Conservation (phyloP, 345 rosid genomes). For the Murraya koenigii region DNA sequence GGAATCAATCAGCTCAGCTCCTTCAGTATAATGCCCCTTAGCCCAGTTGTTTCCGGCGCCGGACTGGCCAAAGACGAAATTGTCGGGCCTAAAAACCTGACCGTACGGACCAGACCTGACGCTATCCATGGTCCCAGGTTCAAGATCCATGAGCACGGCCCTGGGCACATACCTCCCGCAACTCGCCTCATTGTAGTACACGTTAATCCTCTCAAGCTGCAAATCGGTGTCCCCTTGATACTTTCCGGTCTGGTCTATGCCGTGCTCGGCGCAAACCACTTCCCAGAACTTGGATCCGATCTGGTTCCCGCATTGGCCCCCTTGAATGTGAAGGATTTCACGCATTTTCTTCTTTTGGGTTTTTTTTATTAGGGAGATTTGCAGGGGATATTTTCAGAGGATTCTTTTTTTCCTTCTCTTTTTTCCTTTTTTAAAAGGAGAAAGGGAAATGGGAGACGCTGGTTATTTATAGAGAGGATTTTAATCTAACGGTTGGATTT, state of each 20-base stretch:
- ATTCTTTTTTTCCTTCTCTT: neutral
- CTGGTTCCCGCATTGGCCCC: constrained; percentile 23
- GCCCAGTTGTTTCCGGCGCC: constrained; percentile 56
- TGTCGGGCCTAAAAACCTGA: constrained; percentile 43
- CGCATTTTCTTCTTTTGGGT: constrained; percentile 15
- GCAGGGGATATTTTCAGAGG: neutral
- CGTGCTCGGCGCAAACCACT: constrained; percentile 21
- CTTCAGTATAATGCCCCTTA: constrained; percentile 43
- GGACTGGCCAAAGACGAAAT: constrained; percentile 45
- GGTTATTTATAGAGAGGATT: constrained; percentile 21
- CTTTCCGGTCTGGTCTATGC: constrained; percentile 10
- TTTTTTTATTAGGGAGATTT: neutral
- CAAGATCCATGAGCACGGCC: constrained; percentile 44
- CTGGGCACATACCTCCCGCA: constrained; percentile 36
- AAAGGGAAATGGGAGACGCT: constrained; percentile 9
- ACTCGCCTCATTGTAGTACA: constrained; percentile 45
- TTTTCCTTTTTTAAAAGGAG: neutral
- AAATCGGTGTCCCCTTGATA: neutral
- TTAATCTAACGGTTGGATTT: constrained; percentile 13
- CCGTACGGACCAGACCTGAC: constrained; percentile 31
- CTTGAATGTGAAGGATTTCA: constrained; percentile 27
- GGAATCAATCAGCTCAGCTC: constrained; percentile 41
- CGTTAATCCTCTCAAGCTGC: constrained; percentile 27
- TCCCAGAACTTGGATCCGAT: constrained; percentile 25
- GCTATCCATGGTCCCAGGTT: constrained; percentile 46